phyloP scores from a whole-genome alignment of 495 filamentous ascomycete species.

The Umbilicaria muhlenbergii region DNA sequence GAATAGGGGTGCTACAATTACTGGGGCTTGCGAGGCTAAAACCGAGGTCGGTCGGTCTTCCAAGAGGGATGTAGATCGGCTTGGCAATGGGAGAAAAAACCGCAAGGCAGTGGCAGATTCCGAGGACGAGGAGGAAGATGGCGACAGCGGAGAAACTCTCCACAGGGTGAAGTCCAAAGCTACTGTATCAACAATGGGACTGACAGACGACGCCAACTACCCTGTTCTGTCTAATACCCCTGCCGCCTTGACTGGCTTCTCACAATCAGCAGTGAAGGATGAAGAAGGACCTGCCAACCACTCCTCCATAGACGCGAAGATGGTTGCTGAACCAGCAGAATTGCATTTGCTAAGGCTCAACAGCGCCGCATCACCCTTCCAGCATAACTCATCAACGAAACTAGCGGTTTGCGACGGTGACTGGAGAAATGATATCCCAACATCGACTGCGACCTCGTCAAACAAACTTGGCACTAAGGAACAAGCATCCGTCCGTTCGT shows the following conservation, averaged over 20 bases:
- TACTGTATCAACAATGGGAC: constrained; percentile 7
- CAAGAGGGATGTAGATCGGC: too few relatives aligned
- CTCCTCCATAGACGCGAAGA: constrained; percentile 6
- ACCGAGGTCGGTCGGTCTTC: too few relatives aligned
- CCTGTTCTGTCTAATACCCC: constrained; percentile 15
- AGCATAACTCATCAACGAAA: constrained; percentile 20
- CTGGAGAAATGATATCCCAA: background rate
- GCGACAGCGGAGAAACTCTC: background rate
- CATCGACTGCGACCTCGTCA: background rate
- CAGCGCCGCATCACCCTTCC: constrained; percentile 18
- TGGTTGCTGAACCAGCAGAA: background rate
- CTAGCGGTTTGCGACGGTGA: background rate
- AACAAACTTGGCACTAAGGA: constrained; percentile 6
- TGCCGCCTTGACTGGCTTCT: too few relatives aligned
- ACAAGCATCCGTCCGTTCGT: constrained; percentile 11
- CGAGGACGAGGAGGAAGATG: constrained; percentile 26
- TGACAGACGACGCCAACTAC: constrained; percentile 16
- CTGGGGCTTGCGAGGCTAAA: too few relatives aligned
- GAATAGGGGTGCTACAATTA: too few relatives aligned
- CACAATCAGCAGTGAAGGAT: constrained; percentile 1
- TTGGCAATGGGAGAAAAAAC: too few relatives aligned
- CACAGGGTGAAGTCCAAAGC: constrained; percentile 1
- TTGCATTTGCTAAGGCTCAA: background rate
- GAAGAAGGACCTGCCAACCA: constrained; percentile 7
- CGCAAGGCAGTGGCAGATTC: constrained; percentile 26